Evolutionary conservation across 2,329 filamentous ascomycete species (phyloP), one percentile per base, ranked within the genome.

Genomic region (Cladosporium sp.): DNA sequence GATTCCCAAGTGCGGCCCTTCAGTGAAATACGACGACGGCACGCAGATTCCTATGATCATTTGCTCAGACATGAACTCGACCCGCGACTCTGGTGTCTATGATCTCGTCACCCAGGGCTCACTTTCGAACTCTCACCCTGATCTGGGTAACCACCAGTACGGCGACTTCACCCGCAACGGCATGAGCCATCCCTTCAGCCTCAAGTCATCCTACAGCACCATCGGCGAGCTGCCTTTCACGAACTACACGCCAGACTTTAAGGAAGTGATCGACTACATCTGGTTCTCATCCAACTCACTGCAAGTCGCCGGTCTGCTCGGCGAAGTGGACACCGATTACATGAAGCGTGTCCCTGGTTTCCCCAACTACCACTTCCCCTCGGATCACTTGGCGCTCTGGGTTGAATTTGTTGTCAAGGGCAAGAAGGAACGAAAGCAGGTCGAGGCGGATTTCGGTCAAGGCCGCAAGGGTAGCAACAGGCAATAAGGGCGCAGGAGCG

Each of bases 61-160:
- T 55, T 97, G 93, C 68, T 93, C 93, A 67, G 94, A 99, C 74
- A 96, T 97, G 81, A 99, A 99, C 76, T 97, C 93, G 3, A 88
- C 87, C 1, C 84, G 85, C 12, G 87, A 90, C 58, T 97, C 92
- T 55, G 92, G 91, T 43, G 92, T 97, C 0, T 96, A 96, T 73
- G 92, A 97, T 64, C 81, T 99, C 45, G 84, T 99, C 65, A 87
- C 89, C 2, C 86, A 88, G 70, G 94, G 94, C 39, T 85, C 84
- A 42, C 83, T 99, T 19, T 81, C 86, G 11, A 88, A 88, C 52
- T 84, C 89, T 56, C 93, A 99, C 71, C 80, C 84, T 3, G 94
- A 97, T 69, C 80, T 99, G 42, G 84, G 83, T 60, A 86, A 83
- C 61, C 88, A 89, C 69, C 88, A 92, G 59, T 99, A 99, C 73